These are phyloP conservation scores for Thecaphora frezii DNA, from an alignment of 1,284 basidiomycete species.

Conservation along the genomic window DNA sequence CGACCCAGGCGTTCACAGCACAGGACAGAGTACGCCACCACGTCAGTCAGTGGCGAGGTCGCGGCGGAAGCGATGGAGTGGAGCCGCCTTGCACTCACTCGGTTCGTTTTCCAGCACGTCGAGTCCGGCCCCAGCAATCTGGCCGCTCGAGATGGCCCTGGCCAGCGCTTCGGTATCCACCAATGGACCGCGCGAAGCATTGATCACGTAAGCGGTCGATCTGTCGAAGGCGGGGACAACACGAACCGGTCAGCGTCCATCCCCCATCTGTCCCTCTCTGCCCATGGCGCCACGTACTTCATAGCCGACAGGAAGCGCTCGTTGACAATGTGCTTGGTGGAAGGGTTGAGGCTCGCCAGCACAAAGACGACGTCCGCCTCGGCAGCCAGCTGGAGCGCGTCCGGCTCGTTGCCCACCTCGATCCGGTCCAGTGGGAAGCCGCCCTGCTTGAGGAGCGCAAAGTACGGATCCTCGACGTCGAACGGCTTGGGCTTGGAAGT, in stretches of 20 bases:
- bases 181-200: slow-evolving; percentile 64
- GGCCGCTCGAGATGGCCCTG: slow-evolving; percentile 71
- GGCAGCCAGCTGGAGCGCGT: slow-evolving; percentile 25
- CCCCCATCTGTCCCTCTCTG: too few relatives aligned
- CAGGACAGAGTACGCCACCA: too few relatives aligned
- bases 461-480: slow-evolving; percentile 21
- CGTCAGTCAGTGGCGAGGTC: too few relatives aligned
- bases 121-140: slow-evolving; percentile 87
- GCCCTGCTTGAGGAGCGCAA: slow-evolving; percentile 23
- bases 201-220: slow-evolving; percentile 40
- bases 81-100: slow-evolving; percentile 20
- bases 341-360: slow-evolving; percentile 74
- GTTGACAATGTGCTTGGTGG: slow-evolving; percentile 74
- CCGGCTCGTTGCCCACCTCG: slow-evolving; percentile 33
- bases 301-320: slow-evolving; percentile 74
- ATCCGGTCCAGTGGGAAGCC: slow-evolving; percentile 15
- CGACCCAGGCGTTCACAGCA: too few relatives aligned
- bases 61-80: not conserved
- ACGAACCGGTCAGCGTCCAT: slow-evolving; percentile 4
- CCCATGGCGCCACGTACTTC: slow-evolving; percentile 66
- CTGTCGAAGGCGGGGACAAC: slow-evolving; percentile 10
- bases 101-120: slow-evolving; percentile 96
- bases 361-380: slow-evolving; percentile 61
- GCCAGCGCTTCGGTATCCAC: slow-evolving; percentile 82
- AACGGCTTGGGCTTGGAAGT: slow-evolving; percentile 38